Evolutionary conservation across 441 rosid genomes (phyloP).

Genomic region (Erodium moschatum): DNA sequence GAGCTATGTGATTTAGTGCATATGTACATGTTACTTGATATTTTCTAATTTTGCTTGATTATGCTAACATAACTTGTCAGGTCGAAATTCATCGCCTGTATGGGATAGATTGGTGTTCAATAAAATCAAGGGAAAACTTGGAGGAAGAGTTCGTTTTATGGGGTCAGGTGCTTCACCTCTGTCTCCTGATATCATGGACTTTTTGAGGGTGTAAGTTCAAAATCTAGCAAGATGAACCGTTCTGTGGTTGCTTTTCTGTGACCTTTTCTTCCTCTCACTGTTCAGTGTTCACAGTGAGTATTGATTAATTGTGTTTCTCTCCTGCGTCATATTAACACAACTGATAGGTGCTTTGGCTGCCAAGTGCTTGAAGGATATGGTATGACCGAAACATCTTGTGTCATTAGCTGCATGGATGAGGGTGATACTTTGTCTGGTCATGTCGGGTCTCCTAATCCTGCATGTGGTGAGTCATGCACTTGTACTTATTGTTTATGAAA

Average conservation of each 20-base stretch:
- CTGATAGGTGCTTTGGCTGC: constrained; percentile 77
- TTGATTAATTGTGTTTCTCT: constrained; percentile 3
- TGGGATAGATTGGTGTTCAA: constrained; percentile 98
- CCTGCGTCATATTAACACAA: constrained; percentile 15
- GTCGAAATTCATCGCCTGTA: constrained; percentile 85
- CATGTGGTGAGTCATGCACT: constrained; percentile 60
- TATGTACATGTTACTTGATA: no score
- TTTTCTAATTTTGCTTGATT: constrained; percentile 7
- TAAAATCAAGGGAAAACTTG: constrained; percentile 77
- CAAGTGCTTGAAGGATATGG: constrained; percentile 81
- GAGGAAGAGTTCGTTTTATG: constrained; percentile 82
- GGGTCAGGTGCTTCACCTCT: constrained; percentile 92
- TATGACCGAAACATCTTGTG: constrained; percentile 94
- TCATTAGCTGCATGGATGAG: constrained; percentile 60
- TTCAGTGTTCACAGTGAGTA: background rate
- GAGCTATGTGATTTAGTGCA: constrained; percentile 1
- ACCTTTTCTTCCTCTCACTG: background rate
- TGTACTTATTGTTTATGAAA: background rate
- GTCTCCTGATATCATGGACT: constrained; percentile 92
- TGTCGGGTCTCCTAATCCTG: constrained; percentile 91
- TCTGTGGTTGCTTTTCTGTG: background rate
- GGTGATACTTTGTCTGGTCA: constrained; percentile 73
- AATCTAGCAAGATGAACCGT: constrained; percentile 15
- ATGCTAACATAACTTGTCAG: constrained; percentile 30
- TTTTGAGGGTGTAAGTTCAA: constrained; percentile 67